phyloP scores from a whole-genome alignment of 148 eudicot genomes.

The Silene latifolia region DNA sequence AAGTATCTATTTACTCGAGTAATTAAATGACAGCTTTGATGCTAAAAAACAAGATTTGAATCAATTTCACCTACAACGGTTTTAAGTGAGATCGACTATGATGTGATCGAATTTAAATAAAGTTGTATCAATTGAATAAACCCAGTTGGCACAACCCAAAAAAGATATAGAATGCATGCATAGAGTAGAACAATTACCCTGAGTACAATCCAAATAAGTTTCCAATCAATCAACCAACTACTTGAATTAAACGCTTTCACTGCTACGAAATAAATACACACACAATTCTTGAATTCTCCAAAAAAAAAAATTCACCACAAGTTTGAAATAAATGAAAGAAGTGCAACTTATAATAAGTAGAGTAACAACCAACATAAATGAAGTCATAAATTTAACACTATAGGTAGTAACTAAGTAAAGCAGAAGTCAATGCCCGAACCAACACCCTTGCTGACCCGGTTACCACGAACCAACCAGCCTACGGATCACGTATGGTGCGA shows the following conservation, averaged over 20 bases:
- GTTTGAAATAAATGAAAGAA: slow-evolving; percentile 9
- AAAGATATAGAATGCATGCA: neutral
- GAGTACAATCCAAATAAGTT: slow-evolving; percentile 6
- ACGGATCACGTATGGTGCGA: slow-evolving; percentile 87
- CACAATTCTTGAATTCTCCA: neutral
- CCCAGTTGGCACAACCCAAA: neutral
- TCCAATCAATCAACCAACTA: slow-evolving; percentile 19
- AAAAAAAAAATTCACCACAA: neutral
- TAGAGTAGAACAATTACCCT: neutral
- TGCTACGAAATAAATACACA: neutral
- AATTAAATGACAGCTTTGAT: no score
- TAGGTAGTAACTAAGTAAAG: slow-evolving; percentile 20
- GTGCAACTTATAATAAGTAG: slow-evolving; percentile 15
- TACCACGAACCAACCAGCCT: slow-evolving; percentile 33
- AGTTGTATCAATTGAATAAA: neutral
- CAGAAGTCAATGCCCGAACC: slow-evolving; percentile 99
- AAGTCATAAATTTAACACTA: slow-evolving; percentile 28
- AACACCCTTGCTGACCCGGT: slow-evolving; percentile 47
- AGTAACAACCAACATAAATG: slow-evolving; percentile 29
- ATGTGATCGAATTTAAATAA: neutral
- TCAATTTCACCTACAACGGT: no score
- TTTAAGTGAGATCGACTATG: no score
- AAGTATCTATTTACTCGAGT: no score
- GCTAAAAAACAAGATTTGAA: no score
- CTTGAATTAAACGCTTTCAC: slow-evolving; percentile 15